Evolutionary conservation across 2,329 filamentous ascomycete species (phyloP).

Genomic region (Trichoderma sp.): DNA sequence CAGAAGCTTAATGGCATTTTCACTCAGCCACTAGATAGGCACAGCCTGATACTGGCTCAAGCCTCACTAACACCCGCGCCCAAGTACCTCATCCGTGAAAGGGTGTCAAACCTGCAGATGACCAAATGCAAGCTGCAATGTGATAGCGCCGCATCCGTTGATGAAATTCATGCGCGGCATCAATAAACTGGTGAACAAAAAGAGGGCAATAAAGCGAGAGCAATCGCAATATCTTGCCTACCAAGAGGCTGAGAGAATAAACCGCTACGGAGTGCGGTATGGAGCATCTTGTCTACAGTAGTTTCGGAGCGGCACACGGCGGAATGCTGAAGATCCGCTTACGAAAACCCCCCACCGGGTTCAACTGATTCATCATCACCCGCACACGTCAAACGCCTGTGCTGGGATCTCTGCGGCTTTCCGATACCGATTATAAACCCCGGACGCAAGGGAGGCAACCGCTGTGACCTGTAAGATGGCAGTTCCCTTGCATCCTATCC

Average conservation of each 20-base stretch:
- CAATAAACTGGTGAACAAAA: background rate
- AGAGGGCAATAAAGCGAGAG: background rate
- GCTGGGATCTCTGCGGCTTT: background rate
- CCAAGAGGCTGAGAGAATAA: background rate
- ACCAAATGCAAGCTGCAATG: background rate
- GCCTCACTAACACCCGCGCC: background rate
- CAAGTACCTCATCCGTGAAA: background rate
- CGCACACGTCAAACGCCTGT: background rate
- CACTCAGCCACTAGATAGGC: background rate
- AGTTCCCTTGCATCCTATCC: constrained; percentile 31
- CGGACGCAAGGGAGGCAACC: background rate
- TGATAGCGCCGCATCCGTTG: constrained; percentile 1
- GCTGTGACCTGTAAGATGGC: constrained; percentile 26
- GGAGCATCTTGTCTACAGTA: background rate
- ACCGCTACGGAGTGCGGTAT: background rate
- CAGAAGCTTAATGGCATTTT: background rate
- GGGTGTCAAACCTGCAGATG: constrained; percentile 6
- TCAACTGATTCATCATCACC: background rate
- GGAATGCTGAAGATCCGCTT: background rate
- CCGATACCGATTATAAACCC: background rate
- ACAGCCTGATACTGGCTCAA: background rate
- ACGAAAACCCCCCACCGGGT: background rate
- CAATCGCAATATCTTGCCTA: background rate
- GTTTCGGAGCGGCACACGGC: background rate
- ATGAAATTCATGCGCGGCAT: background rate